Percentiles rank a stretch among this genome's conserved stretches.
Evolutionary conservation across 352 stramenopile species (phyloP).

Genomic region (Salisapilia sapeloensis): DNA sequence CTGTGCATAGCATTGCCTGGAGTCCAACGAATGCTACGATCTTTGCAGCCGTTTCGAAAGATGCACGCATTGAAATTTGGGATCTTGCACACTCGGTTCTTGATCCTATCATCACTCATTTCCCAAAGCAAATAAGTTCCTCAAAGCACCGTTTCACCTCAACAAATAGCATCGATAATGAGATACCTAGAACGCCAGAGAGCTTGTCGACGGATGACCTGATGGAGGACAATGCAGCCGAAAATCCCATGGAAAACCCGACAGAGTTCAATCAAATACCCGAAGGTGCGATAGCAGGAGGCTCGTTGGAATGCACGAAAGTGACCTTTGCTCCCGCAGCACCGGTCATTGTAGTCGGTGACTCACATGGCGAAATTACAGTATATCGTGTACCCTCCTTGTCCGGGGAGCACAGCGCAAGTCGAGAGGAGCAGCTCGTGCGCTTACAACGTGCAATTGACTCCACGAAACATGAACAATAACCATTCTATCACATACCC

Average conservation of each 20-base stretch:
- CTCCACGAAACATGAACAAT: constrained; percentile 40
- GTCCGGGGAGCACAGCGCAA: constrained; percentile 7
- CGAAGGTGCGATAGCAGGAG: constrained; percentile 10
- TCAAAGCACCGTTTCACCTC: constrained; percentile 2
- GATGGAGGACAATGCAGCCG: constrained; percentile 1
- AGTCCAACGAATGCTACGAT: constrained; percentile 67
- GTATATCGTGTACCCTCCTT: constrained; percentile 47
- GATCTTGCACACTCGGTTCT: constrained; percentile 71
- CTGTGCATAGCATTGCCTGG: constrained; percentile 76
- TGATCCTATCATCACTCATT: constrained; percentile 67
- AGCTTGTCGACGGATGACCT: neutral
- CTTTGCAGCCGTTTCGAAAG: constrained; percentile 73
- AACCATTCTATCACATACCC: too few relatives aligned
- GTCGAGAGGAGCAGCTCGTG: constrained; percentile 30
- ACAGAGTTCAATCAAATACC: constrained; percentile 1
- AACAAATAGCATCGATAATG: too few relatives aligned
- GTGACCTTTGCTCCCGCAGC: constrained; percentile 51
- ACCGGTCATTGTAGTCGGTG: constrained; percentile 56
- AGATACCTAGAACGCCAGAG: neutral
- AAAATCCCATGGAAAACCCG: neutral
- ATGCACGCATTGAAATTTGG: constrained; percentile 87
- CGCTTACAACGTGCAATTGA: constrained; percentile 27
- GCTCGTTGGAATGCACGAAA: constrained; percentile 38
- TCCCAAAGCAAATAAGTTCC: constrained; percentile 46
- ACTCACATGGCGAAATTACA: constrained; percentile 54